Conservation (phyloP, 768 basidiomycete species). For the Naematelia aurantialba region DNA sequence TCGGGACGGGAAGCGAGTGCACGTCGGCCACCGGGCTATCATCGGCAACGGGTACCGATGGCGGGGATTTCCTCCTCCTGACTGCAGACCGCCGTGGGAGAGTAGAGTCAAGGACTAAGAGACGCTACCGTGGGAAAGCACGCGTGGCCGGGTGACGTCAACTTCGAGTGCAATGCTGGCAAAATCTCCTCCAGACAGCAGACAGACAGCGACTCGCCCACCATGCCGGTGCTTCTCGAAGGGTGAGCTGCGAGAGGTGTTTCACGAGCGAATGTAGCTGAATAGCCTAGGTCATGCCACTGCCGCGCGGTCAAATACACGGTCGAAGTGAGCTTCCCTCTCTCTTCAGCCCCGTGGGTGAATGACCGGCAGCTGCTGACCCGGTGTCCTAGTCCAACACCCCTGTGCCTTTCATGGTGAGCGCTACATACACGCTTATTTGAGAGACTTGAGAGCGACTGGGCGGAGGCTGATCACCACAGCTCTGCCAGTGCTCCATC, state of each 20-base stretch:
- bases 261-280: too few relatives aligned
- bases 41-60: neutral
- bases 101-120: too few relatives aligned
- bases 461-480: neutral
- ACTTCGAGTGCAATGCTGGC: too few relatives aligned
- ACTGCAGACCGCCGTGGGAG: too few relatives aligned
- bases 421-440: neutral
- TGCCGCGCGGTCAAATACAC: constrained; percentile 45
- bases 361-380: neutral
- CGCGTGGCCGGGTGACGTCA: neutral
- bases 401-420: constrained; percentile 45
- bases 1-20: too few relatives aligned
- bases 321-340: constrained; percentile 34
- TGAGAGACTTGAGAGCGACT: neutral
- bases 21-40: too few relatives aligned
- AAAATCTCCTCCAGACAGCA: too few relatives aligned
- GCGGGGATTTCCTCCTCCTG: too few relatives aligned
- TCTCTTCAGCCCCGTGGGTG: too few relatives aligned
- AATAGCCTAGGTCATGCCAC: constrained; percentile 39
- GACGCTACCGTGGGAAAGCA: neutral
- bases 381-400: constrained; percentile 37
- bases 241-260: constrained; percentile 33
- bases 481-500: constrained; percentile 48
- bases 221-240: constrained; percentile 47
- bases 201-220: too few relatives aligned